These are phyloP conservation scores for Colletotrichum lindemuthianum DNA, from an alignment of 2,329 filamentous ascomycete species.

Conservation along the genomic window DNA sequence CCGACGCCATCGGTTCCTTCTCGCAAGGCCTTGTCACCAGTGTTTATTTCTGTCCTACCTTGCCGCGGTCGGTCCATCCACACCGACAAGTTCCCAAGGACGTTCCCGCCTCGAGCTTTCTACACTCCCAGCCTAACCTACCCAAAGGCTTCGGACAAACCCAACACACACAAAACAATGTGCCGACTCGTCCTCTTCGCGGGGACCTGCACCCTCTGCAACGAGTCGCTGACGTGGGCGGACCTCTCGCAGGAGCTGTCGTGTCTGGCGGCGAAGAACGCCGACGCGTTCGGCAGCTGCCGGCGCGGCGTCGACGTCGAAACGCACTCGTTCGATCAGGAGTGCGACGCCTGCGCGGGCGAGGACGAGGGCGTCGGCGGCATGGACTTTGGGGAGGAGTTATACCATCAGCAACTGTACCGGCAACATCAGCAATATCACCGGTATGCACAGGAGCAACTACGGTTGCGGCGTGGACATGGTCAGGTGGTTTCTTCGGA, in stretches of 20 bases:
- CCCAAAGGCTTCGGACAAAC: not conserved
- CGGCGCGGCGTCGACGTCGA: constrained; percentile 51
- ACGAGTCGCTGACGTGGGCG: constrained; percentile 52
- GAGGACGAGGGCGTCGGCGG: constrained; percentile 55
- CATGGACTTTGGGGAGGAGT: constrained; percentile 45
- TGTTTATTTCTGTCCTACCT: not conserved
- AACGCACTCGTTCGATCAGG: constrained; percentile 58
- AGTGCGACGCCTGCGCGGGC: constrained; percentile 55
- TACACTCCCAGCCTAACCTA: not conserved
- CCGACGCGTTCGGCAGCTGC: constrained; percentile 56
- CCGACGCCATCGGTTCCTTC: not conserved
- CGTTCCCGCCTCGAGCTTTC: not conserved
- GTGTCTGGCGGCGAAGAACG: constrained; percentile 61
- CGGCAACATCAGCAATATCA: constrained; percentile 13
- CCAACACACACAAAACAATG: constrained; percentile 45
- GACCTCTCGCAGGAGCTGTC: constrained; percentile 57
- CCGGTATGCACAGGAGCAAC: constrained; percentile 10
- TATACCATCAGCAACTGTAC: constrained; percentile 6
- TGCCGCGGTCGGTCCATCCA: not conserved
- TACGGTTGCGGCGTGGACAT: not conserved
- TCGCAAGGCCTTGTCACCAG: not conserved
- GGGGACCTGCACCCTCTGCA: constrained; percentile 56
- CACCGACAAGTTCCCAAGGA: not conserved
- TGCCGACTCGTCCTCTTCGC: constrained; percentile 58
- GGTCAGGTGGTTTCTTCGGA: not conserved